Evolutionary conservation across 148 eudicot genomes (phyloP).

Genomic region (Rhododendron mucronatum): DNA sequence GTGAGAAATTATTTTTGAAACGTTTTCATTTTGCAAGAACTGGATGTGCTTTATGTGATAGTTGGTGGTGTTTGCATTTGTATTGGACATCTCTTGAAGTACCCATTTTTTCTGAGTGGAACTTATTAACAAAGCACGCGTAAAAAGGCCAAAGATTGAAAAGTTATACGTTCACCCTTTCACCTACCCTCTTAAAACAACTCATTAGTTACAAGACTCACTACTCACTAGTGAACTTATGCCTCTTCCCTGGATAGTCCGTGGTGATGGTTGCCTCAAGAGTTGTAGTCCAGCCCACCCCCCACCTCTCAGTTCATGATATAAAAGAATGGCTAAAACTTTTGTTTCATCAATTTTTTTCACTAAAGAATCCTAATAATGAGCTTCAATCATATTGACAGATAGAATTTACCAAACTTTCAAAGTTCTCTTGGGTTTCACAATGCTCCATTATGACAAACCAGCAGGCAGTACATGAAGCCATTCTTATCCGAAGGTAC

Average conservation of each 20-base stretch:
- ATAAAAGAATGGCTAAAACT: background rate
- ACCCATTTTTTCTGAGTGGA: background rate
- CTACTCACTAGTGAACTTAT: background rate
- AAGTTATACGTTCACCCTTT: background rate
- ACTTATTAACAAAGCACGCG: background rate
- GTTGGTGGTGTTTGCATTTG: background rate
- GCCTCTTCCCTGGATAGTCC: background rate
- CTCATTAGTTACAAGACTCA: too few relatives aligned
- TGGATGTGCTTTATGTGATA: background rate
- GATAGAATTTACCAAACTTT: background rate
- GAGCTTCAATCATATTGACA: background rate
- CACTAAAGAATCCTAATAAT: background rate
- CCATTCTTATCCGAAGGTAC: background rate
- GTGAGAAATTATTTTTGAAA: background rate
- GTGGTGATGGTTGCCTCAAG: background rate
- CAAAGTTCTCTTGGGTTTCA: background rate
- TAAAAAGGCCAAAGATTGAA: background rate
- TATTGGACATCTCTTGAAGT: background rate
- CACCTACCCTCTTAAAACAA: too few relatives aligned
- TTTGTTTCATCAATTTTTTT: background rate
- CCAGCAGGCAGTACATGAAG: background rate
- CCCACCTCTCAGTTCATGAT: background rate
- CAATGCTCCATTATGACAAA: background rate
- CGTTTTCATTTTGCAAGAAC: background rate
- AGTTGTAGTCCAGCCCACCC: background rate